Base-by-base conservation (phyloP, 2,329 filamentous ascomycete genomes). In the Phymatotrichopsis omnivora region DNA sequence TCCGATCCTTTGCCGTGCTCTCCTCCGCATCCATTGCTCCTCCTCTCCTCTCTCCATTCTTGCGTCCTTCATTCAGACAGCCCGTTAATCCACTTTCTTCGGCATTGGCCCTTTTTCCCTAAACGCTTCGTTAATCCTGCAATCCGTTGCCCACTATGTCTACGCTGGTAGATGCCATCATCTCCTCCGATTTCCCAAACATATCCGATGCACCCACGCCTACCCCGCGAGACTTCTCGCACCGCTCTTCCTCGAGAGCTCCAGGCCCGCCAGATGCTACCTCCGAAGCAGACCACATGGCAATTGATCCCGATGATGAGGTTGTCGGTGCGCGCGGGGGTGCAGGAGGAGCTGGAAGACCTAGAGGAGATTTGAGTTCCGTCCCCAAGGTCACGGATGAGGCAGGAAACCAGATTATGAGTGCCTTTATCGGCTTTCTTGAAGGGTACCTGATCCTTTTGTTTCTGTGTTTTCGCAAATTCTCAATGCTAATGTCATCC, bases 381-480 rank as follows among this genome's bases (percentile, higher is more conserved):
- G 73, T 91, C 24, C 77, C 82, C 5, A 73, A 75, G 47, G 82
- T 89, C 5, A 78, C 85, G 53, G 85, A 93, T 63, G 73, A 73
- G 47, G 80, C 85, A 38, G 84, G 82, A 51, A 71, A 84, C 54
- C 75, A 80, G 42, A 74, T 89, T 20, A 81, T 85, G 60, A 71
- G 80, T 45, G 76, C 80, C 46, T 91, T 93, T 60, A 80, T 87
- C 63, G 72, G 74, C 54, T 93, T 91, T 60, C 74, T 93, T 20
- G 82, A 91, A 60, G 11, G 6, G 25, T 31, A 24, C 37, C 34
- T 24, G 33, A n/a, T 24, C 23, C 12, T 7, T 10, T 34, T 42
- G 27, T 36, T 22, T 22, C 3, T 27, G 23, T 17, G 16, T 22
- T 46, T 24, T 46, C n/a, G 20, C 4, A 10, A 29, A 29, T 42